phyloP scores from a whole-genome alignment of 2,329 filamentous ascomycete species.

The Epichloe gansuensis region DNA sequence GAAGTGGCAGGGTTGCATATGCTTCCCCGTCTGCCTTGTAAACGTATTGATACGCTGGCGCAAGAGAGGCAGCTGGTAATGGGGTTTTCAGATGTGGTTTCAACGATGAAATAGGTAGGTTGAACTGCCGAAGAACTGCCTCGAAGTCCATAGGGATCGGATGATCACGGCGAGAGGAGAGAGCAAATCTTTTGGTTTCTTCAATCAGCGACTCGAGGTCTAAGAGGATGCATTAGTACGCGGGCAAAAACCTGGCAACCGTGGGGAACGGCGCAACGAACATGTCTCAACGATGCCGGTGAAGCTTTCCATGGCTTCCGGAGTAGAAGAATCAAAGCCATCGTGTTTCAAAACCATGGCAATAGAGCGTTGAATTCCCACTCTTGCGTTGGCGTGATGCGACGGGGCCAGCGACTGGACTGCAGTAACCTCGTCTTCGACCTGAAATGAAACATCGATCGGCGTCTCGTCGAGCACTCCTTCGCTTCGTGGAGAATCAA shows the following conservation, averaged over 20 bases:
- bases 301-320: slow-evolving; percentile 48
- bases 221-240: slow-evolving; percentile 18
- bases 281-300: slow-evolving; percentile 44
- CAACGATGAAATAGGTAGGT: slow-evolving; percentile 38
- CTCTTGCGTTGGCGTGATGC: slow-evolving; percentile 20
- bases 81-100: slow-evolving; percentile 46
- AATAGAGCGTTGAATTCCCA: slow-evolving; percentile 41
- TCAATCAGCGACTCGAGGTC: slow-evolving; percentile 38
- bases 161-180: slow-evolving; percentile 37
- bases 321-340: slow-evolving; percentile 43
- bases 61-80: slow-evolving; percentile 27
- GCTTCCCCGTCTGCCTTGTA: slow-evolving; percentile 27
- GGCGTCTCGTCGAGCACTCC: neutral
- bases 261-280: slow-evolving; percentile 22
- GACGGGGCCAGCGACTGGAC: slow-evolving; percentile 16
- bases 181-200: slow-evolving; percentile 34
- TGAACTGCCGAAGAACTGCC: slow-evolving; percentile 36
- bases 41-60: slow-evolving; percentile 26
- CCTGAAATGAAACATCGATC: neutral
- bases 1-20: slow-evolving; percentile 30
- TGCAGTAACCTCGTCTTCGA: slow-evolving; percentile 10
- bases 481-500: neutral
- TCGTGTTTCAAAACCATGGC: slow-evolving; percentile 43
- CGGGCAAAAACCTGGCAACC: neutral
- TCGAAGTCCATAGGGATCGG: slow-evolving; percentile 48